Base-by-base conservation (phyloP, 2,329 filamentous ascomycete genomes). In the Gnomoniopsis sp. region DNA sequence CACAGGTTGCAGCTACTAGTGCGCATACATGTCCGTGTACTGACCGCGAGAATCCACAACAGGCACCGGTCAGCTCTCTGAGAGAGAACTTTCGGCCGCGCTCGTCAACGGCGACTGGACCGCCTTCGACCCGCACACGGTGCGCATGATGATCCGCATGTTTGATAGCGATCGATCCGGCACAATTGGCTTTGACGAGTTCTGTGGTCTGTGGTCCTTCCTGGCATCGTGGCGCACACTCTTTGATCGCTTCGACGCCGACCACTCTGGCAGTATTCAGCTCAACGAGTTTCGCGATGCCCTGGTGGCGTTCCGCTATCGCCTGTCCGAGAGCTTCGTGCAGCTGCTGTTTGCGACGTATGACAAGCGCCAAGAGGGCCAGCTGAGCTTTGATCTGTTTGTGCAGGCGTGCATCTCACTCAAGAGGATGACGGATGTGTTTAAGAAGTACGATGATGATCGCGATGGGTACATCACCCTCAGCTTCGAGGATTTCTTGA, bases 141-240 rank as follows among this genome's bases (percentile, higher is more conserved):
- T 98, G 64, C 89, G 89, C 69, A 96, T 98, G 91, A 97, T 99
- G 93, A 97, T 99, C 66, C 89, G 93, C 70, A 98, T 99, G 95
- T 99, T 99, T 76, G 93, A 98, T 76, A 90, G 89, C 59, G 90
- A 97, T 75, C 88, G 90, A 66, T 89, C 85, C 62, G 92, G 93
- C 53, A 90, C 89, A 15, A 96, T 99, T 72, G 92, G 89, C 62
- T 98, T 96, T 73, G 88, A 95, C 64, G 95, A 98, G 75, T 99
- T 99, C 74, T 96, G 93, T 71, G 93, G 91, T 19, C 81, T 99
- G 22, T 99, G 95, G 95, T 91, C 90, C 19, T 99, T 98, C 75
- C 83, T 99, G 43, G 91, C 91, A 38, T 91, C 92, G 19, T 99
- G 95, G 95, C 87, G 95, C 65, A 87, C 87, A 46, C 86, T 99